Conservation (phyloP, 192 early-diverging fungal species). For the Mortierella hygrophila region DNA sequence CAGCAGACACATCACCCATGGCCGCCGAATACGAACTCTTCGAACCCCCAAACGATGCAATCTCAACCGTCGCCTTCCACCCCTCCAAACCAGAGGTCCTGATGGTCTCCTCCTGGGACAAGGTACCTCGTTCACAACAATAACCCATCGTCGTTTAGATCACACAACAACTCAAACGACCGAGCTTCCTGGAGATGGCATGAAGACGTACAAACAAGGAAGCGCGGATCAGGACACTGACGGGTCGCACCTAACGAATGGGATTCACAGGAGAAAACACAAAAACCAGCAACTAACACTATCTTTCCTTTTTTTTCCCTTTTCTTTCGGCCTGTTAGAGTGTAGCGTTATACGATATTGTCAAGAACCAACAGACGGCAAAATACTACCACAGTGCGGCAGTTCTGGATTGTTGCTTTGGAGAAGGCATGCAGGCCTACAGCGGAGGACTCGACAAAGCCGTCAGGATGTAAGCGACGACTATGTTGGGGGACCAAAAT, state of each 20-base stretch:
- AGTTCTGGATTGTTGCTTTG: slow-evolving; percentile 86
- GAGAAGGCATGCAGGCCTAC: slow-evolving; percentile 66
- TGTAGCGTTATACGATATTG: slow-evolving; percentile 87
- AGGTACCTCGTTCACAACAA: slow-evolving; percentile 60
- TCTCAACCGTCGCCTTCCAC: slow-evolving; percentile 81
- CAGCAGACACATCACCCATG: slow-evolving; percentile 17
- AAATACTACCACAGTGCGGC: slow-evolving; percentile 76
- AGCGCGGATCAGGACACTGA: too few relatives aligned
- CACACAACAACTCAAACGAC: not conserved
- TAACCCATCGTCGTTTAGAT: not conserved
- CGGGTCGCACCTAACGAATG: too few relatives aligned
- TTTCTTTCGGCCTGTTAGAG: slow-evolving; percentile 58
- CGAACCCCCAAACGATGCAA: slow-evolving; percentile 89
- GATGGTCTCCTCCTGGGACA: slow-evolving; percentile 93
- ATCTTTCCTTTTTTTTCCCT: not conserved
- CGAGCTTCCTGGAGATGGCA: not conserved
- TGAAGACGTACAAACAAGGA: not conserved
- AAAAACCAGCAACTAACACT: not conserved
- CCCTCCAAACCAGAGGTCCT: slow-evolving; percentile 75
- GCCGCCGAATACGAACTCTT: slow-evolving; percentile 75
- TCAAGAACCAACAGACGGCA: slow-evolving; percentile 65
- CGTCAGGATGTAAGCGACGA: slow-evolving; percentile 67
- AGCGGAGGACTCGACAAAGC: slow-evolving; percentile 83
- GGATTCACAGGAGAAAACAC: too few relatives aligned
- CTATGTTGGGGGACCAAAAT: too few relatives aligned